phyloP scores from a whole-genome alignment of 2,329 filamentous ascomycete genomes.

The Aspergillus proliferans region DNA sequence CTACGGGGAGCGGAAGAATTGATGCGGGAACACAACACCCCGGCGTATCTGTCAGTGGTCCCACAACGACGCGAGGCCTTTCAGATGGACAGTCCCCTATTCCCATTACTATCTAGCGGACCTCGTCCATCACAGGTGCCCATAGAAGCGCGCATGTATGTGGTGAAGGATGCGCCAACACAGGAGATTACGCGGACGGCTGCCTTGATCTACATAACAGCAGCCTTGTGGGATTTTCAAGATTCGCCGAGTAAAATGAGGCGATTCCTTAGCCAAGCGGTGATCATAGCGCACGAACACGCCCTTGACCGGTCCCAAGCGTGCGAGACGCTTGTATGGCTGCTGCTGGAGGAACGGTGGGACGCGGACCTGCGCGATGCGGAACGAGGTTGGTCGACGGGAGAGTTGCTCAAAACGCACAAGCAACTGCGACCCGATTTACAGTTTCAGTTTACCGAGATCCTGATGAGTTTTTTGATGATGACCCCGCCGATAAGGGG shows the following conservation, averaged over 20 bases:
- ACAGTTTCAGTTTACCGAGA: conserved; percentile 36
- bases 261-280: conserved; percentile 28
- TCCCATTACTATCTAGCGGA: conserved; percentile 36
- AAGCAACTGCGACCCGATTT: conserved; percentile 31
- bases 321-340: conserved; percentile 35
- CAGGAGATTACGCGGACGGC: conserved; percentile 33
- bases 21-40: conserved; percentile 24
- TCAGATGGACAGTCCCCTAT: conserved; percentile 33
- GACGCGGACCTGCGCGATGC: conserved; percentile 31
- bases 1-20: conserved; percentile 30
- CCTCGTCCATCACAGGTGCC: conserved; percentile 35
- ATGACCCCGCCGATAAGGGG: conserved; percentile 26
- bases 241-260: conserved; percentile 23
- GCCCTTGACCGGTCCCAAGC: conserved; percentile 29
- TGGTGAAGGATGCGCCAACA: conserved; percentile 26
- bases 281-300: conserved; percentile 21
- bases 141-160: conserved; percentile 29
- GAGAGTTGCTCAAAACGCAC: conserved; percentile 29
- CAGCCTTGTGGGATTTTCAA: conserved; percentile 30
- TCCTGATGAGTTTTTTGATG: conserved; percentile 32
- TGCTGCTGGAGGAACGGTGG: conserved; percentile 33
- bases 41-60: conserved; percentile 20
- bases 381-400: conserved; percentile 32
- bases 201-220: conserved; percentile 34
- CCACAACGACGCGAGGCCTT: conserved; percentile 28